These are phyloP conservation scores for Protea cynaroides DNA, from an alignment of 164 flowering plant genomes.

Conservation along the genomic window DNA sequence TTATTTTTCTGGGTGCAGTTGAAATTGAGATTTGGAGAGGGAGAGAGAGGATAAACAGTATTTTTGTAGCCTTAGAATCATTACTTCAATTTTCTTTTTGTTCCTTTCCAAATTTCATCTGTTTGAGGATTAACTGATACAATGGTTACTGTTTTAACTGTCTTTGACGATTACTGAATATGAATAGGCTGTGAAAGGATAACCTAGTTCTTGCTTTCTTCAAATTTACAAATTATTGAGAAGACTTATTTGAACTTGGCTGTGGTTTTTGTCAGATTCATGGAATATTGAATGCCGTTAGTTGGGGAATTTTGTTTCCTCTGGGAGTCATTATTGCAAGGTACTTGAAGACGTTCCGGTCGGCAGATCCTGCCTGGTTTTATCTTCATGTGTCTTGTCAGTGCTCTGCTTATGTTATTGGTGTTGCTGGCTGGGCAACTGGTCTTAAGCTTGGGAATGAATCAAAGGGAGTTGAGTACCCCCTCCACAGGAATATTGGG, in stretches of 20 bases:
- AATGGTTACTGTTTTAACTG: no score
- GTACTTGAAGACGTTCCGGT: slow-evolving; percentile 46
- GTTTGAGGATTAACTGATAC: no score
- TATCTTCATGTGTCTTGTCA: slow-evolving; percentile 72
- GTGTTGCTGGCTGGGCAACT: slow-evolving; percentile 83
- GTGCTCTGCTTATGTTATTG: slow-evolving; percentile 55
- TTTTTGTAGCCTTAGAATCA: neutral
- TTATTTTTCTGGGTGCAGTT: no score
- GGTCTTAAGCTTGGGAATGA: slow-evolving; percentile 72
- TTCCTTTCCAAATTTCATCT: no score
- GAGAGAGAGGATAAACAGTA: neutral
- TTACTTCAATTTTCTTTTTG: no score
- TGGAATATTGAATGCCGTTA: slow-evolving; percentile 69
- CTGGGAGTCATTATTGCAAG: slow-evolving; percentile 59
- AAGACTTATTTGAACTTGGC: neutral
- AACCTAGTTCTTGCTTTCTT: neutral
- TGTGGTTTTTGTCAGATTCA: slow-evolving; percentile 46
- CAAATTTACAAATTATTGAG: neutral
- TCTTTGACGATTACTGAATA: no score
- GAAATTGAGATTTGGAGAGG: no score
- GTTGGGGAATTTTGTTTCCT: slow-evolving; percentile 85
- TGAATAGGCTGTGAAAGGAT: neutral
- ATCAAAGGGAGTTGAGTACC: slow-evolving; percentile 38
- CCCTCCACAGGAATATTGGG: slow-evolving; percentile 61
- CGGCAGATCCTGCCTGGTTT: slow-evolving; percentile 84